Evolutionary conservation across 2,329 filamentous ascomycete genomes (phyloP).

Genomic region (Fusarium piperis): DNA sequence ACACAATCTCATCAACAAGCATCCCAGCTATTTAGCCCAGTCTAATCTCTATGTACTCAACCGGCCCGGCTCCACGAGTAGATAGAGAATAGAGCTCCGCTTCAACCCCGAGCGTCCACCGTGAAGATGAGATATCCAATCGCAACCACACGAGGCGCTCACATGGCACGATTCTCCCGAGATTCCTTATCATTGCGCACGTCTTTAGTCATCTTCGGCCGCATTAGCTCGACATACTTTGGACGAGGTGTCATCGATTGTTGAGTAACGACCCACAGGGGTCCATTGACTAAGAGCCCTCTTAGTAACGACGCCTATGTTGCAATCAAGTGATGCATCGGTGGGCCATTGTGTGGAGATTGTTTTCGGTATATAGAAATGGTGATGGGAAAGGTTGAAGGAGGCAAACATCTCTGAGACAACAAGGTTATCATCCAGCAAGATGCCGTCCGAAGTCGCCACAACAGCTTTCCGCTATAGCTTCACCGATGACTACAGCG

Average conservation of each 20-base stretch:
- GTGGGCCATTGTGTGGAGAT: conserved; percentile 31
- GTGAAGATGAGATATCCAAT: background rate
- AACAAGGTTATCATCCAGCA: background rate
- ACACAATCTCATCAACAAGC: conserved; percentile 21
- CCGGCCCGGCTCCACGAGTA: background rate
- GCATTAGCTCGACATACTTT: conserved; percentile 4
- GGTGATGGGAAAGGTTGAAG: background rate
- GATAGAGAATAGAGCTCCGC: background rate
- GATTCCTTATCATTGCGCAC: background rate
- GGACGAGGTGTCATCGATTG: conserved; percentile 25
- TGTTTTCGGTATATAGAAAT: conserved; percentile 27
- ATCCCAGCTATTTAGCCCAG: background rate
- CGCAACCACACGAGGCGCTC: background rate
- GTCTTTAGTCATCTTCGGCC: background rate
- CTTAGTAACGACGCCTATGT: conserved; percentile 32
- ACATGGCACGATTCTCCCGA: conserved; percentile 3
- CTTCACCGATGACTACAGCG: conserved; percentile 62
- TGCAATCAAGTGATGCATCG: conserved; percentile 13
- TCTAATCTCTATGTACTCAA: background rate
- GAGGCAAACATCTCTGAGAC: background rate
- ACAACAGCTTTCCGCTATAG: conserved; percentile 49
- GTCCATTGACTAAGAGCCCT: conserved; percentile 32
- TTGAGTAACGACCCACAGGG: conserved; percentile 35
- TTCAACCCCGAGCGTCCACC: background rate
- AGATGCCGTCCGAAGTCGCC: conserved; percentile 35